These are phyloP conservation scores for Buxus sempervirens DNA, from an alignment of 164 flowering plant genomes.

Conservation along the genomic window DNA sequence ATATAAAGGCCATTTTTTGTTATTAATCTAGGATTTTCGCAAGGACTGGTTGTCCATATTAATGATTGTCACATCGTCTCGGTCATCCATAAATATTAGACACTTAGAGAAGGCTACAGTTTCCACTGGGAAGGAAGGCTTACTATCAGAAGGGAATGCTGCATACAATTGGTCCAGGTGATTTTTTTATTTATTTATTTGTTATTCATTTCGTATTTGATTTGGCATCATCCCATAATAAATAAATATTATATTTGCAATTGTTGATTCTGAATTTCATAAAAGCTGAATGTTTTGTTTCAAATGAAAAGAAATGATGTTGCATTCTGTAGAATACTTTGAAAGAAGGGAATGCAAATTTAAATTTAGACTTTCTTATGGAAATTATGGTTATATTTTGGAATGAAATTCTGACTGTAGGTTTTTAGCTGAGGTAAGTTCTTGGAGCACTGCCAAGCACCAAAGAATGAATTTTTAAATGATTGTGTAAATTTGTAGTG, in stretches of 20 bases:
- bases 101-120: slow-evolving; percentile 98
- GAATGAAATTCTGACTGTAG: background rate
- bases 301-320: background rate
- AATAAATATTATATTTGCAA: too few species aligned
- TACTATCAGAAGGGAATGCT: slow-evolving; percentile 91
- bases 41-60: slow-evolving; percentile 92
- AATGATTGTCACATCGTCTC: slow-evolving; percentile 94
- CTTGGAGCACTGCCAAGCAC: too few species aligned
- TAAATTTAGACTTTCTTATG: too few species aligned
- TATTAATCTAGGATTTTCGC: slow-evolving; percentile 62
- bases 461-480: too few species aligned
- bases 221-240: background rate
- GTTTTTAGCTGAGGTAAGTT: too few species aligned
- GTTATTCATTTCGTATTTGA: background rate
- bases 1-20: background rate
- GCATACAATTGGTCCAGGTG: slow-evolving; percentile 98
- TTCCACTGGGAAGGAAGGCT: slow-evolving; percentile 99
- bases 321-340: background rate
- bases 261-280: background rate
- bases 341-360: background rate
- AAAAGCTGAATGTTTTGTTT: too few species aligned
- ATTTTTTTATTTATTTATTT: background rate
- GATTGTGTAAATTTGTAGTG: too few species aligned
- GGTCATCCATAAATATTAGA: slow-evolving; percentile 92
- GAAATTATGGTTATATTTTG: background rate